Conservation (phyloP, 352 stramenopile genomes). For the Globisporangium cederbergense region DNA sequence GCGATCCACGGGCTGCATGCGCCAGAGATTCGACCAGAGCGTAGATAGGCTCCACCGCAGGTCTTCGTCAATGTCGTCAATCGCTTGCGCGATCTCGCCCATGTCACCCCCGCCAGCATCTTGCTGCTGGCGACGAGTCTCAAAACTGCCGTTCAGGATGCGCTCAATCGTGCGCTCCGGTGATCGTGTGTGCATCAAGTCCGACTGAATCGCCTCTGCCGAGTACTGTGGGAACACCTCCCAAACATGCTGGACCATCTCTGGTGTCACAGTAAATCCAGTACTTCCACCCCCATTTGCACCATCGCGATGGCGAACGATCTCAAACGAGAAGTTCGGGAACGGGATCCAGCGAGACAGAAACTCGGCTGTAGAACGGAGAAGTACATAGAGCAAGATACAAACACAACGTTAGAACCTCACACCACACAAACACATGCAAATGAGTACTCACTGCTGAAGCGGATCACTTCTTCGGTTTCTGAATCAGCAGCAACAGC, state of each 20-base stretch:
- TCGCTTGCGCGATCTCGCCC: conserved; percentile 29
- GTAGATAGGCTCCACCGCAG: conserved; percentile 38
- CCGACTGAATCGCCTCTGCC: conserved; percentile 45
- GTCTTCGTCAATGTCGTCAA: conserved; percentile 37
- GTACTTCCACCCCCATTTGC: conserved; percentile 13
- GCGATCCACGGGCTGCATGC: background rate
- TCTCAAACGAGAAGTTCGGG: conserved; percentile 74
- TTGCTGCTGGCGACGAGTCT: conserved; percentile 31
- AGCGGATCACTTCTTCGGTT: conserved; percentile 60
- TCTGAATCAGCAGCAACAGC: conserved; percentile 6
- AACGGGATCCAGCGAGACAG: conserved; percentile 69
- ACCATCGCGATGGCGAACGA: conserved; percentile 47
- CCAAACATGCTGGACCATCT: conserved; percentile 73
- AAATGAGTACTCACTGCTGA: conserved; percentile 59
- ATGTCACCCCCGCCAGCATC: conserved; percentile 15
- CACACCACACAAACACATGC: background rate
- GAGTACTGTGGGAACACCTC: conserved; percentile 77
- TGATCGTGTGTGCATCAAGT: conserved; percentile 54
- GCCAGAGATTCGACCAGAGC: conserved; percentile 29
- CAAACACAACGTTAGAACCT: conserved; percentile 10
- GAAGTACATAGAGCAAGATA: background rate
- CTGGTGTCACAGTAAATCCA: conserved; percentile 53
- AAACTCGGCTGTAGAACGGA: conserved; percentile 42
- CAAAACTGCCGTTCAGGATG: conserved; percentile 54
- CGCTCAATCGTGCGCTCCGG: conserved; percentile 71